A percentile compares a stretch with the other conserved stretches of the same genome.
Evolutionary conservation across 2,329 filamentous ascomycete genomes (phyloP).

Genomic region (Hymenoscyphus fructigenus): DNA sequence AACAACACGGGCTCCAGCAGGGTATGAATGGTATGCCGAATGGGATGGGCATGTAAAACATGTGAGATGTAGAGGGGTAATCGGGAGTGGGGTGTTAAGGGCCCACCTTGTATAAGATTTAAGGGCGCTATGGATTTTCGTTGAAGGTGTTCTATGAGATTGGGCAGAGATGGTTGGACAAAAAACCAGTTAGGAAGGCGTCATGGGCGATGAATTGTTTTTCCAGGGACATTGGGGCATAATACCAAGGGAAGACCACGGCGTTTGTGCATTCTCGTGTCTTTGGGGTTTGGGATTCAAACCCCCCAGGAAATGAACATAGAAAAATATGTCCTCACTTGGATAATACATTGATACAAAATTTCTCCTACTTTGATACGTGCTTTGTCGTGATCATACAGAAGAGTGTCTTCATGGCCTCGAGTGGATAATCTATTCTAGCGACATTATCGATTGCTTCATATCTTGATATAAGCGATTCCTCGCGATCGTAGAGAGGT

Average conservation of each 20-base stretch:
- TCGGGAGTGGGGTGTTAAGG: background rate
- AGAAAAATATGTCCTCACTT: background rate
- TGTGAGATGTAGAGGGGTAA: background rate
- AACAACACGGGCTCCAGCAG: conserved; percentile 19
- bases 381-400: background rate
- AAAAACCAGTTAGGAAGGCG: background rate
- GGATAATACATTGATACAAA: conserved; percentile 5
- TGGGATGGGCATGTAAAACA: conserved; percentile 31
- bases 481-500: no score
- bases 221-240: background rate
- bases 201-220: background rate
- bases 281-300: no score
- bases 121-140: background rate
- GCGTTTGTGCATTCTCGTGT: conserved; percentile 1
- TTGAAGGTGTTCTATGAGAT: background rate
- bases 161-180: background rate
- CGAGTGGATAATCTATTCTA: background rate
- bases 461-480: background rate
- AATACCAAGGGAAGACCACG: conserved; percentile 1
- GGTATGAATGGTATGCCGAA: conserved; percentile 29
- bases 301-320: background rate
- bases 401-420: background rate
- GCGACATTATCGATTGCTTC: no score
- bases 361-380: background rate
- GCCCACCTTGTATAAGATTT: conserved; percentile 1